Conservation (phyloP, 371 early-diverging fungal genomes). For the Saksenaea oblongispora region DNA sequence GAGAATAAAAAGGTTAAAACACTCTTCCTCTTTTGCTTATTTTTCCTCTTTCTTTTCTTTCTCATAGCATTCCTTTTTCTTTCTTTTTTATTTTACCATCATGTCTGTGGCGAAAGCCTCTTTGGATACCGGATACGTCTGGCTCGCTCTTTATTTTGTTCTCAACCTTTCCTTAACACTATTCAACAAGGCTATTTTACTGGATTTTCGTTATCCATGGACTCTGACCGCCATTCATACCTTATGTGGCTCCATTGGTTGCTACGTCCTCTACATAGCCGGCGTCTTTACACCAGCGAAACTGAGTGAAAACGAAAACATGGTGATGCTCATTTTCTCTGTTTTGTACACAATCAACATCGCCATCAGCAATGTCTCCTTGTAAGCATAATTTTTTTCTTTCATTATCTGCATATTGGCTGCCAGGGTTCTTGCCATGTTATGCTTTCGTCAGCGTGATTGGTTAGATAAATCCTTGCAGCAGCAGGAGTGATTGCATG, state of each 20-base stretch:
- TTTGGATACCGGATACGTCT: constrained; percentile 22
- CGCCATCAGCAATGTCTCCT: constrained; percentile 82
- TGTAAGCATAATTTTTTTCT: constrained; percentile 48
- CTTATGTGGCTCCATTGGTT: constrained; percentile 71
- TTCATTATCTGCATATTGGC: neutral
- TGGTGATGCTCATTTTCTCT: constrained; percentile 78
- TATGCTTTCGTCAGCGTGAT: neutral
- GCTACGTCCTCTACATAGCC: constrained; percentile 44
- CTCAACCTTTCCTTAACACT: constrained; percentile 82
- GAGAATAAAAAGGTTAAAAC: neutral
- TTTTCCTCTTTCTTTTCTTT: neutral
- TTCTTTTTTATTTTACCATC: neutral
- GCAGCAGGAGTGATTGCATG: constrained; percentile 7
- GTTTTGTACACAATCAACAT: constrained; percentile 89
- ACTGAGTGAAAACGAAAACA: constrained; percentile 61
- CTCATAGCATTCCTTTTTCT: neutral
- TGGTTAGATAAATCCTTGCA: constrained; percentile 1
- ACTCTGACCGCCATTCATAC: constrained; percentile 86
- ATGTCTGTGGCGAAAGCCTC: constrained; percentile 2
- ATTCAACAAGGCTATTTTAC: constrained; percentile 81
- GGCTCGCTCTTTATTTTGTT: constrained; percentile 75
- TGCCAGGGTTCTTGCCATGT: neutral
- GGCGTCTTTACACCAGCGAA: constrained; percentile 64
- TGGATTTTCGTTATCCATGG: constrained; percentile 84
- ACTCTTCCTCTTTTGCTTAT: neutral